Evolutionary conservation across 1,284 basidiomycete species (phyloP), one percentile per base, ranked within the genome.

Genomic region (Microbotryum intermedium): DNA sequence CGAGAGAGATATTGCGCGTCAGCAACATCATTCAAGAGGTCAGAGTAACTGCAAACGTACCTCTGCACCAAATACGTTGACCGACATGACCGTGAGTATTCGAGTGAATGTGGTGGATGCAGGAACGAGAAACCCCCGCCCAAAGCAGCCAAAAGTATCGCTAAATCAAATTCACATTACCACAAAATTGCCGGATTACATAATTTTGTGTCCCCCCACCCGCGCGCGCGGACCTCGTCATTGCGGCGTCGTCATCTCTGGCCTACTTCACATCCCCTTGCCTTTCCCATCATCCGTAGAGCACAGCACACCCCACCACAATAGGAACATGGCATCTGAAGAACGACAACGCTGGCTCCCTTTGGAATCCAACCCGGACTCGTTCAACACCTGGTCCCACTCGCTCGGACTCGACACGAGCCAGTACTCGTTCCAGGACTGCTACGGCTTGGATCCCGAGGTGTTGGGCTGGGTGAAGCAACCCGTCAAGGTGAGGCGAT

Each of bases 401-500:
- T 81, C 83, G 53, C 83, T 86, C 4, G 90, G 90, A 3, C 78
- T 93, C 3, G 78, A 84, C 1, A 74, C 75, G 2, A 73, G 79
- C 6, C 76, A 80, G 25, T 80, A 82, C 9, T 76, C 80, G 45
- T 93, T 93, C 72, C 79, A 81, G 61, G 90, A 94, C 72, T 79
- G 92, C 43, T 93, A 84, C 71, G 88, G 87, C 3, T 77, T 93
- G 34, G 90, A 93, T 65, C 74, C 79, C 1, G 87, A 85, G 70
- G 85, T 85, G n/a, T 58, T 68, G 50, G 39, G 45, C 2, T 68
- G 56, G 48, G 66, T 68, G 26, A 63, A 66, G 49, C 55, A 64
- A 50, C 67, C 67, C 26, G 62, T 64, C 29, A 66, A 66, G 49
- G 42, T 28, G 6, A 1, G 8, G 26, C 8, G 23, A 4, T n/a